Base-by-base conservation (phyloP, 129 eudicot genomes). In the Ambrosia artemisiifolia region DNA sequence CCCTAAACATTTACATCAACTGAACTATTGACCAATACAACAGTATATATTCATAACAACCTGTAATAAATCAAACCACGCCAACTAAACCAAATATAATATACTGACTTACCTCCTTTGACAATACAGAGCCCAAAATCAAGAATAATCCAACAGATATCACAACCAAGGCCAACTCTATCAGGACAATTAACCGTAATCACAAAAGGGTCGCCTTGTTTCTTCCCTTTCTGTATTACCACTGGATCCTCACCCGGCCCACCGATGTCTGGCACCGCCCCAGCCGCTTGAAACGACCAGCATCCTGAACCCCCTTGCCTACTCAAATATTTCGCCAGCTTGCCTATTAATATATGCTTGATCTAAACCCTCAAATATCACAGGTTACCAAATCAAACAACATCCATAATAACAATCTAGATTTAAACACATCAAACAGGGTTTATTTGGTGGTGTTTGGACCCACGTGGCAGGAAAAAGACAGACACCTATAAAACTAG, bases 121-220 rank as follows among this genome's bases (percentile, higher is more conserved):
- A 78, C 76, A 61, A 88, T 83, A 61, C 46, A 80, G 69, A 91
- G 88, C 0, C 96, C 93, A 60, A 86, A 91, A 43, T 91, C 97
- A 50, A 91, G 96, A 76, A 91, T 88, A n/a, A 83, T 81, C 42
- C 84, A 85, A 42, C 96, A 88, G 12, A 91, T 81, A 72, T 91
- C 96, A 65, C 95, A 88, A 28, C 84, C 90, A 4, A 91, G 84
- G 7, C 96, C 97, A 13, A 87, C 78, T 66, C 86, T 84, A 65
- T 91, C 93, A 2, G 97, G 95, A 35, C 97, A 91, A 77, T 91
- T 88, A 8, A 91, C 91, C 64, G 96, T 91, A 6, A 91, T 82
- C 9, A 84, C 87, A 70, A 81, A 83, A 3, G 93, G 91, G 0
- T 91, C 97, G 1, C 92, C 96, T 12, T 83, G 75, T 53, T 74